These are phyloP conservation scores for Hygrophoropsis aurantiaca DNA, from an alignment of 768 basidiomycete species.

Conservation along the genomic window DNA sequence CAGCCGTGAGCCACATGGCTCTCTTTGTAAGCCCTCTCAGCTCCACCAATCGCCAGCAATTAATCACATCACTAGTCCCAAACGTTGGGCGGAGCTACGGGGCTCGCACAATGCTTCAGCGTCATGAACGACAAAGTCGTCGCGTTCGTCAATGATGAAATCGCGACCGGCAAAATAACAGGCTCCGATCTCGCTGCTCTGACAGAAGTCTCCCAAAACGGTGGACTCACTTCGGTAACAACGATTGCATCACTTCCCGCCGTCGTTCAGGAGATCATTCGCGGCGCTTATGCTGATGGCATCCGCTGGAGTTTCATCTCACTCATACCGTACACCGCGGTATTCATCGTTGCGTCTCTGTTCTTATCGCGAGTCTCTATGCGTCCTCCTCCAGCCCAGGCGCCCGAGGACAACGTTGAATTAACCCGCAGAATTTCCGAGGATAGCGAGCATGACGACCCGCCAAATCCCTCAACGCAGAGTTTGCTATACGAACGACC, in stretches of 20 bases:
- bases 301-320: conserved; percentile 46
- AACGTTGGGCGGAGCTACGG: conserved; percentile 50
- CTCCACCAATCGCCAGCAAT: no score
- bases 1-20: conserved; percentile 41
- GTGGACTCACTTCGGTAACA: conserved; percentile 33
- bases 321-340: conserved; percentile 46
- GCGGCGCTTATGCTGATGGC: conserved; percentile 41
- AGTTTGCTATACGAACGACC: no score
- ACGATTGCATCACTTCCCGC: conserved; percentile 37
- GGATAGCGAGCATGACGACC: no score
- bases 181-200: conserved; percentile 28
- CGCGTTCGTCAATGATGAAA: conserved; percentile 25
- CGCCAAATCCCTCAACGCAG: no score
- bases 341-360: conserved; percentile 34
- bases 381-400: no score
- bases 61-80: conserved; percentile 34
- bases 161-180: conserved; percentile 28
- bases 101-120: conserved; percentile 53
- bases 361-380: conserved; percentile 36
- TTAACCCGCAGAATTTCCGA: no score
- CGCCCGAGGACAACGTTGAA: no score
- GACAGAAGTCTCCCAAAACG: conserved; percentile 17
- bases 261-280: conserved; percentile 33
- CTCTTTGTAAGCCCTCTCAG: conserved; percentile 40
- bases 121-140: conserved; percentile 45